Percentiles rank a stretch among this genome's conserved stretches.
These are phyloP conservation scores for Ormosia semicastrata DNA, from an alignment of 306 rosid genomes.

Conservation along the genomic window DNA sequence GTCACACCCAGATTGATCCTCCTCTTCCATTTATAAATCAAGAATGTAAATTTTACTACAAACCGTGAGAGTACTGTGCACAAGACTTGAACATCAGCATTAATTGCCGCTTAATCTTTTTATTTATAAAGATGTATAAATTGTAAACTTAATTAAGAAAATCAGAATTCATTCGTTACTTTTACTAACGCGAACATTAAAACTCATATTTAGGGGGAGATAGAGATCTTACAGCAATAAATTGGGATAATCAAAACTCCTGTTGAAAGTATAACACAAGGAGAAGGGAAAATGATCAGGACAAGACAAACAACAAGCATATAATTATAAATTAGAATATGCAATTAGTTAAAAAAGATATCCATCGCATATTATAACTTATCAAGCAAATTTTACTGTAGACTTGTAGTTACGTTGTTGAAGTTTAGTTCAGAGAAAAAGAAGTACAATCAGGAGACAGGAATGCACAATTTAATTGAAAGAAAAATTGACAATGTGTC, in stretches of 20 bases:
- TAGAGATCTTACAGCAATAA: background rate
- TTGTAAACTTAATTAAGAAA: background rate
- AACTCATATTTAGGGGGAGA: background rate
- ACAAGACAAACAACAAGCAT: background rate
- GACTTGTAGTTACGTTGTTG: background rate
- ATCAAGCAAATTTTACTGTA: background rate
- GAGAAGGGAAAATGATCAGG: background rate
- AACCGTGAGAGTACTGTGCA: background rate
- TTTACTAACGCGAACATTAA: background rate
- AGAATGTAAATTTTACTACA: background rate
- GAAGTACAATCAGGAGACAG: background rate
- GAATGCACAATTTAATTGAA: background rate
- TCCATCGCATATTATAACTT: background rate
- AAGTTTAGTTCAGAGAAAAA: background rate
- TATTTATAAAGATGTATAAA: background rate
- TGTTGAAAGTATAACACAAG: background rate
- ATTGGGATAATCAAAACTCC: background rate
- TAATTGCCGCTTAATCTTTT: background rate
- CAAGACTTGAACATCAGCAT: background rate
- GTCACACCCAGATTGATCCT: background rate
- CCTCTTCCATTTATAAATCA: background rate
- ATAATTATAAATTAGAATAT: background rate
- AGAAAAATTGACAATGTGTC: background rate
- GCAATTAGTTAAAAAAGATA: background rate
- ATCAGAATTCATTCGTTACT: background rate